Conservation (phyloP, 805 yeast species). For the Lipomyces starkeyi region DNA sequence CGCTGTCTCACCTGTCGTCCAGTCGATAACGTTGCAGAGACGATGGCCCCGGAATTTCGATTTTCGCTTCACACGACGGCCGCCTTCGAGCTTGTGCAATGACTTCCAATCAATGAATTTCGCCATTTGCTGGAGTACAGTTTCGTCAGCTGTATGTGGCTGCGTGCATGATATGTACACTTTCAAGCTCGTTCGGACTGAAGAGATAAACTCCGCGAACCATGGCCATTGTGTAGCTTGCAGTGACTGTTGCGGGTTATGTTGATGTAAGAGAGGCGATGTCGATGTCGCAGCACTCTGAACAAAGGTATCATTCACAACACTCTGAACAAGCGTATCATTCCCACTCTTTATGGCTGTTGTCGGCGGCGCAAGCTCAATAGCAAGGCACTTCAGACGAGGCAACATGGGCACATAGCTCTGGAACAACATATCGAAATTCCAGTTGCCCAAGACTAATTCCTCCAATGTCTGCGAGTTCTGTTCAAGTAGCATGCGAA, state of each 20-base stretch:
- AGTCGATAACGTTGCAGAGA: conserved; percentile 24
- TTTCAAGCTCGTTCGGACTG: conserved; percentile 19
- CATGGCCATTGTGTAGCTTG: conserved; percentile 26
- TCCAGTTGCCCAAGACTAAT: conserved; percentile 27
- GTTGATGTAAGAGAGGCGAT: conserved; percentile 2
- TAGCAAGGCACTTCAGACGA: conserved; percentile 18
- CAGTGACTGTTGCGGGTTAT: background rate
- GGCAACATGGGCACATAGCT: conserved; percentile 30
- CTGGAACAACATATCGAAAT: conserved; percentile 35
- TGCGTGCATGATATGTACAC: conserved; percentile 20
- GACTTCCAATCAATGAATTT: conserved; percentile 32
- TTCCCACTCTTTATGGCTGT: background rate
- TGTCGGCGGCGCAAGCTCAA: conserved; percentile 19
- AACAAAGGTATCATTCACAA: background rate
- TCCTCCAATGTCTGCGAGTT: conserved; percentile 33
- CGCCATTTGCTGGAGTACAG: conserved; percentile 11
- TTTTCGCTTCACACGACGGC: conserved; percentile 32
- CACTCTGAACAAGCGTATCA: background rate
- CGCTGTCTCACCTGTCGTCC: conserved; percentile 19
- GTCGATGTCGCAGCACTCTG: background rate
- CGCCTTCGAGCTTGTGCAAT: conserved; percentile 13
- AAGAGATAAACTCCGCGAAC: conserved; percentile 23
- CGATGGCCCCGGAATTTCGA: conserved; percentile 31
- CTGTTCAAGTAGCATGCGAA: conserved; percentile 37
- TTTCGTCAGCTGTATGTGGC: conserved; percentile 3